Evolutionary conservation across 2,329 filamentous ascomycete species (phyloP).

Genomic region (Botrytis fabae): DNA sequence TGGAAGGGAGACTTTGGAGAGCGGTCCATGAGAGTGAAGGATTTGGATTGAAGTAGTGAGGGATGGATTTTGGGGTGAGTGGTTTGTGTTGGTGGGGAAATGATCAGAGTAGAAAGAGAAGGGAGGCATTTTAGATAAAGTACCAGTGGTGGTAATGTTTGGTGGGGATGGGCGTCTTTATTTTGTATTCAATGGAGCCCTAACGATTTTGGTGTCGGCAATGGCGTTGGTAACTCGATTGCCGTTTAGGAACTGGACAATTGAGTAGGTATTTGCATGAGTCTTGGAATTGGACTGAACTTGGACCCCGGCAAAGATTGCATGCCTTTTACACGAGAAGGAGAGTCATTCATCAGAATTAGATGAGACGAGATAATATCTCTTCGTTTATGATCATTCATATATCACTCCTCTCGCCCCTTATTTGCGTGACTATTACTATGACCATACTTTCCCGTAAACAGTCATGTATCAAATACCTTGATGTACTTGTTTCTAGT

Average conservation of each 20-base stretch:
- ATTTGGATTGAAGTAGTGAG: slow-evolving; percentile 74
- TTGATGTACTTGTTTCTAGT: neutral
- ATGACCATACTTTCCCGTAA: neutral
- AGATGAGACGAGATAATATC: slow-evolving; percentile 13
- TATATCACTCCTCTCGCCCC: slow-evolving; percentile 8
- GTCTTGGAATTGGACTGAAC: slow-evolving; percentile 8
- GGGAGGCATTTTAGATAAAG: slow-evolving; percentile 9
- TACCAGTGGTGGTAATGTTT: neutral
- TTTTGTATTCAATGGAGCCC: slow-evolving; percentile 21
- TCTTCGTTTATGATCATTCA: slow-evolving; percentile 13
- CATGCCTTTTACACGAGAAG: slow-evolving; percentile 10
- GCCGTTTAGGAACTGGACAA: slow-evolving; percentile 2
- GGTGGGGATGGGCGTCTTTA: slow-evolving; percentile 9
- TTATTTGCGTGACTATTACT: neutral
- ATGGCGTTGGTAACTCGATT: slow-evolving; percentile 9
- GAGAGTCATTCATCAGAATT: neutral
- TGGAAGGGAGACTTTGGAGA: slow-evolving; percentile 75
- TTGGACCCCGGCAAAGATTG: slow-evolving; percentile 5
- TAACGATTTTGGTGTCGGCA: slow-evolving; percentile 12
- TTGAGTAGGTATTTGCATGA: neutral
- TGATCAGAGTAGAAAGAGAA: neutral
- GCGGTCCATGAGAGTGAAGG: slow-evolving; percentile 90
- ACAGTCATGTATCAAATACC: neutral
- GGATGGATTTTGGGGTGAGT: neutral
- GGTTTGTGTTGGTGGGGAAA: neutral